Evolutionary conservation across 140 eudicot species (phyloP), one percentile per base, ranked within the genome.

Genomic region (Ambrosia hybrid): DNA sequence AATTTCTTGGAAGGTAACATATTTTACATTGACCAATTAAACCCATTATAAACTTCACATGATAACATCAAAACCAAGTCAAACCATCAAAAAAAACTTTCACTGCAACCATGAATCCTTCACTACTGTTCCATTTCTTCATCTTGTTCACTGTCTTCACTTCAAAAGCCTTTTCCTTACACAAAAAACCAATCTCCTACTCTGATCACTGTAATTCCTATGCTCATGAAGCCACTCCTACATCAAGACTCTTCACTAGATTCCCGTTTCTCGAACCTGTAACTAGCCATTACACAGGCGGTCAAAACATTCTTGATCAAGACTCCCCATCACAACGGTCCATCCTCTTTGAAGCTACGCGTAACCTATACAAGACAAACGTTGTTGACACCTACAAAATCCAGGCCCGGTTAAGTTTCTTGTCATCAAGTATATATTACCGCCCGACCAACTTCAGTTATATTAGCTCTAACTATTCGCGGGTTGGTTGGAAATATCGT

Each of bases 151-250:
- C 43, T 37, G 9, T 62, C 37, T 65, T 78, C 62, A 65, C 43
- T 55, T 9, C 51, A 51, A 33, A 78, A 46, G 17, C 73, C 57
- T 51, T 67, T 49, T 58, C 78, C 53, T 77, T 6, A 0, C 70
- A n/a, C 12, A 30, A 30, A 30, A 12, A 57, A n/a, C 9, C 79
- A 68, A 65, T 80, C 76, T 70, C 91, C 9, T 85, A 90, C 76
- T 71, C 77, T 8, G 45, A 79, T 9, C 84, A 85, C 68, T 90
- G 95, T 63, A 66, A 82, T 51, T 74, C 85, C 7, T 37, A 78
- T 3, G 83, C 85, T 73, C 83, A 89, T 39, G 85, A 81, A 77
- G 87, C 89, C 38, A 68, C 57, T 58, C 80, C 84, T 45, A 82
- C 91, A 4, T 14, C 12, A 30, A 15, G 8, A 13, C 13, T 58